Conservation (phyloP, 129 eudicot genomes). For the Saussurea involucrata region DNA sequence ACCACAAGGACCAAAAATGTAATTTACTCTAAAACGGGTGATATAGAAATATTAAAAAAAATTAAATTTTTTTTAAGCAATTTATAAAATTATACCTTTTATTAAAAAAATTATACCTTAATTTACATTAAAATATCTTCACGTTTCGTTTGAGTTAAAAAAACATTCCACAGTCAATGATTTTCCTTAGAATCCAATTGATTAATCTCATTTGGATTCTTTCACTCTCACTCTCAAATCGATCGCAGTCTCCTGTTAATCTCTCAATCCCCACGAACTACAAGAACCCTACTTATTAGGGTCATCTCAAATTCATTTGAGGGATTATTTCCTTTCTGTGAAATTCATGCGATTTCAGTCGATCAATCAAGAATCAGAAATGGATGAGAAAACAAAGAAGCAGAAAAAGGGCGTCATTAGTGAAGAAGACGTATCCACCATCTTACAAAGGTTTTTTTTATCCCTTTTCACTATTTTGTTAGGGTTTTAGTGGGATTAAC, state of each 20-base stretch:
- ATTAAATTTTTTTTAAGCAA: too few relatives aligned
- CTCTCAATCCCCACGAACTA: slow-evolving; percentile 1
- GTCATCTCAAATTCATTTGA: not conserved
- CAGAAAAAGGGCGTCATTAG: slow-evolving; percentile 43
- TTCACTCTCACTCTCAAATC: slow-evolving; percentile 13
- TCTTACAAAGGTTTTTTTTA: slow-evolving; percentile 48
- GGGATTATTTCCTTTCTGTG: not conserved
- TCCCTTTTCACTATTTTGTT: not conserved
- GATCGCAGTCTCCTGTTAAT: not conserved
- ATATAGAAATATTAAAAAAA: too few relatives aligned
- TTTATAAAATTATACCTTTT: too few relatives aligned
- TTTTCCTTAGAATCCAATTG: slow-evolving; percentile 7
- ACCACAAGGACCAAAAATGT: too few relatives aligned
- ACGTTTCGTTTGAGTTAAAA: slow-evolving; percentile 4
- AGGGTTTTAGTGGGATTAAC: not conserved
- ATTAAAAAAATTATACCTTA: too few relatives aligned
- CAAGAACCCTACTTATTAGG: slow-evolving; percentile 1
- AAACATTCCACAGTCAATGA: not conserved
- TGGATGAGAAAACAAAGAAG: slow-evolving; percentile 46
- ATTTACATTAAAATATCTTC: not conserved
- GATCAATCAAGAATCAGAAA: slow-evolving; percentile 20
- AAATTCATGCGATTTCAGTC: slow-evolving; percentile 7
- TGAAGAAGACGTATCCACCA: slow-evolving; percentile 62
- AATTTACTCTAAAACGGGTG: too few relatives aligned
- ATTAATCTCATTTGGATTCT: not conserved